Base-by-base conservation (phyloP, 176 grass and related monocot species). In the Musa troglodytarum region DNA sequence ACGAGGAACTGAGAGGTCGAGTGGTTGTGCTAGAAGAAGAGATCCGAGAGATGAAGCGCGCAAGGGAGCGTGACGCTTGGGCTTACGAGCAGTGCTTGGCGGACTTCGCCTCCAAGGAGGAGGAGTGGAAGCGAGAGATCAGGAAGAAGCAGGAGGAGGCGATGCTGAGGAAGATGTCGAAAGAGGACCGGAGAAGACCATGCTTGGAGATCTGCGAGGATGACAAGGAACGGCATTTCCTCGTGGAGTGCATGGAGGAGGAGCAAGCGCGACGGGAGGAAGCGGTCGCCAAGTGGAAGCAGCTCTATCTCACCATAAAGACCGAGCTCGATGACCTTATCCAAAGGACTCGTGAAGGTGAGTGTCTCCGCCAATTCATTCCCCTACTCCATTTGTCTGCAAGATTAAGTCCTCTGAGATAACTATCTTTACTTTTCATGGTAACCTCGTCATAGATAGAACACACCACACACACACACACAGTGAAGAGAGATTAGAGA, bases 301-400 rank as follows among this genome's bases (percentile, higher is more conserved):
- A 87, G 54, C 76, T 87, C n/a, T 87, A 87, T 26, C 80, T 87
- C 55, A 67, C 81, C 13, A 70, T 70, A 70, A 70, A 70, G 49
- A 22, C 68, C 17, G 68, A 70, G 68, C 68, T 70, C 10, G 68
- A 70, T 20, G 68, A 70, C 34, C 68, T 70, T 2, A 70, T 70
- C 13, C 68, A 51, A 10, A 50, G 68, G 9, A 70, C 68, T 10
- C 13, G 68, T 0, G 68, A 70, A 20, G 68, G 68, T 70, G 17
- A 70, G 68, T 8, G 20, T 10, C 50, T 51, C 19, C 11, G 10
- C 19, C 14, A 34, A 16, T 16, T 11, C 43, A 43, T 43, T 34
- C 15, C 26, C 26, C 26, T 28, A 2, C 26, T 1, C 26, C 26
- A 28, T 28, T 28, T 28, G 34, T 43, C 34, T 43, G 34, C 34